A percentile compares a stretch with the other conserved stretches of the same genome.
phyloP scores from a whole-genome alignment of 2,329 filamentous ascomycete species.

The Paradendryphiella salina region DNA sequence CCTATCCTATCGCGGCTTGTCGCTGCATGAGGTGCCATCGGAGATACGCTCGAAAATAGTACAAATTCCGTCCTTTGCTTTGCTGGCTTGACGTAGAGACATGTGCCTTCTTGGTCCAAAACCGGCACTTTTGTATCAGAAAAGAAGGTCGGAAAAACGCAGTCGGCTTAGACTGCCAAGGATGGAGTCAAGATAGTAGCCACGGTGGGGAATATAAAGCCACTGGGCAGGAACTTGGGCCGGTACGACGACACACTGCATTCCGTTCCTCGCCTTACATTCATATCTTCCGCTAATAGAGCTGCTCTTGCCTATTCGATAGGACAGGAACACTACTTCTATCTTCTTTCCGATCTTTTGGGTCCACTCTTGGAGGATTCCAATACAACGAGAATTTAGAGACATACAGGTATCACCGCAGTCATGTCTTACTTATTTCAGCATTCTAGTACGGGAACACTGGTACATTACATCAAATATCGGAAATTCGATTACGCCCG shows the following conservation, averaged over 20 bases:
- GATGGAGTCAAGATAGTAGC: neutral
- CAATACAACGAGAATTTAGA: neutral
- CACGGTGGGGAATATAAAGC: slow-evolving; percentile 1
- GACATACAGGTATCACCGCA: neutral
- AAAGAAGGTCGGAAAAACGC: slow-evolving; percentile 1
- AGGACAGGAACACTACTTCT: neutral
- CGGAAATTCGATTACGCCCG: slow-evolving; percentile 29
- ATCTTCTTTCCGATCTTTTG: neutral
- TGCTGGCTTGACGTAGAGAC: neutral
- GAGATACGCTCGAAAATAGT: neutral
- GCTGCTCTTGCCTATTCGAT: neutral
- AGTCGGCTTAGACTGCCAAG: neutral
- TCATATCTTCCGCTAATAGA: neutral
- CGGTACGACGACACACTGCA: neutral
- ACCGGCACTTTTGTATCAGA: neutral
- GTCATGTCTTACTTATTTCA: slow-evolving; percentile 29
- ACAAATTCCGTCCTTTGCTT: neutral
- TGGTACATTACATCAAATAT: slow-evolving; percentile 24
- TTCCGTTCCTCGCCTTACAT: neutral
- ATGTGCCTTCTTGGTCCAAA: neutral
- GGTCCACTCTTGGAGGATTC: neutral
- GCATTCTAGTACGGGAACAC: slow-evolving; percentile 25
- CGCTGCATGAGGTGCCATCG: neutral
- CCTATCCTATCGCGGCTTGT: neutral
- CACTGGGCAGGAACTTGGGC: neutral